Percentiles rank a stretch among this genome's conserved stretches.
Conservation (phyloP, 192 early-diverging fungal genomes). For the Coemansia sp. region DNA sequence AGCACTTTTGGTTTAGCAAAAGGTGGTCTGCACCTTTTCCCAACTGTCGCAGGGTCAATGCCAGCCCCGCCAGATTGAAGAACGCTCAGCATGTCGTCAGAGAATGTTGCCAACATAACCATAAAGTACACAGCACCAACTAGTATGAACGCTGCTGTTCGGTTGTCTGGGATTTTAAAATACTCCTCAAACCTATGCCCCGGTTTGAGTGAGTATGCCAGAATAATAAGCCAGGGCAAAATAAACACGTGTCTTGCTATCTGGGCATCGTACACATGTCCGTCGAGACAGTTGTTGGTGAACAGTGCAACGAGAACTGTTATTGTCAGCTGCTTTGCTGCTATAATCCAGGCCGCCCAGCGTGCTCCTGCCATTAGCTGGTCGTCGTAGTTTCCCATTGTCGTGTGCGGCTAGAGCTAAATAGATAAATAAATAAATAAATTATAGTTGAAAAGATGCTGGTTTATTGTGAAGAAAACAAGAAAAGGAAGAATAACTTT, state of each 20-base stretch:
- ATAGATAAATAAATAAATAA: background rate
- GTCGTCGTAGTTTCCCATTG: background rate
- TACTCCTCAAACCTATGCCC: background rate
- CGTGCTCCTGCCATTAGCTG: background rate
- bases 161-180: constrained; percentile 8
- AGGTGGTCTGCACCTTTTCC: background rate
- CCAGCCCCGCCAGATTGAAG: background rate
- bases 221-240: background rate
- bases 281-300: background rate
- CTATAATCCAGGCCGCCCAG: background rate
- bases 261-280: background rate
- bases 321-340: background rate
- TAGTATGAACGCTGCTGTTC: background rate
- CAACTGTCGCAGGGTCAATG: background rate
- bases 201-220: background rate
- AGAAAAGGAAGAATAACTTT: background rate
- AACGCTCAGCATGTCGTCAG: background rate
- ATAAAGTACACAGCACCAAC: background rate
- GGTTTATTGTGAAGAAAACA: background rate
- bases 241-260: background rate
- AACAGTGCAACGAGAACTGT: background rate
- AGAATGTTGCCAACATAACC: background rate
- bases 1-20: background rate
- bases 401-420: background rate
- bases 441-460: background rate